Evolutionary conservation across 176 grass and related monocot genomes (phyloP).

Genomic region (Aechmea fasciata): DNA sequence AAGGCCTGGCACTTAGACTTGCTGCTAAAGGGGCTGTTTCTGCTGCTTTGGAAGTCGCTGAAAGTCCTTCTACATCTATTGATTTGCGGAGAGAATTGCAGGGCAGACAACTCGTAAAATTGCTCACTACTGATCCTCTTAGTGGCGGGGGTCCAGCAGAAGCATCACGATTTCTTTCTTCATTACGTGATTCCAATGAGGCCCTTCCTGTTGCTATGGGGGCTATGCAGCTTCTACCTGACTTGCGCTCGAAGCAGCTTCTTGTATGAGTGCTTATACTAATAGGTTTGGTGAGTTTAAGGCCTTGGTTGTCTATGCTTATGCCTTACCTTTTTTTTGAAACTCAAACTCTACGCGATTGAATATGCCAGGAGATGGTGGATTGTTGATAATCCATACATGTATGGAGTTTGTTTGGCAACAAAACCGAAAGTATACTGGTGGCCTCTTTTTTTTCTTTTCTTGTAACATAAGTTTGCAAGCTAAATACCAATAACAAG

Average conservation of each 20-base stretch:
- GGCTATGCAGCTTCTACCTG: conserved; percentile 88
- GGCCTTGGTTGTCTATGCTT: not conserved
- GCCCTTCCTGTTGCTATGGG: conserved; percentile 95
- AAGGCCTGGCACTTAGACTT: conserved; percentile 80
- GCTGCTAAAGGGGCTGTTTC: conserved; percentile 91
- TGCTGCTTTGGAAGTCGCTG: conserved; percentile 89
- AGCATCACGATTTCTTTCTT: conserved; percentile 89
- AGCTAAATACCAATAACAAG: too few species aligned
- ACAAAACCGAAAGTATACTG: too few species aligned
- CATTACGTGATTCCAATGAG: conserved; percentile 89
- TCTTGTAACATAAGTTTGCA: too few species aligned
- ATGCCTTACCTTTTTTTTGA: not conserved
- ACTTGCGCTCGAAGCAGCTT: conserved; percentile 94
- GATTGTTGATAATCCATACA: too few species aligned
- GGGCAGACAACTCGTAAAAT: conserved; percentile 87
- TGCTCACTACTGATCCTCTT: conserved; percentile 88
- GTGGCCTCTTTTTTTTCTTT: too few species aligned
- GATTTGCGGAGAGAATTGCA: conserved; percentile 91
- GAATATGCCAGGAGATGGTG: too few species aligned
- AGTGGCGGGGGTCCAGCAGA: conserved; percentile 86
- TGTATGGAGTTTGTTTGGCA: too few species aligned
- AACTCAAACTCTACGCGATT: too few species aligned
- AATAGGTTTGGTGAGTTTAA: too few species aligned
- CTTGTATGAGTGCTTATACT: conserved; percentile 43
- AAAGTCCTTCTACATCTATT: conserved; percentile 88